Base-by-base conservation (phyloP, 78 protist species). In the Dictyostelium purpureum region DNA sequence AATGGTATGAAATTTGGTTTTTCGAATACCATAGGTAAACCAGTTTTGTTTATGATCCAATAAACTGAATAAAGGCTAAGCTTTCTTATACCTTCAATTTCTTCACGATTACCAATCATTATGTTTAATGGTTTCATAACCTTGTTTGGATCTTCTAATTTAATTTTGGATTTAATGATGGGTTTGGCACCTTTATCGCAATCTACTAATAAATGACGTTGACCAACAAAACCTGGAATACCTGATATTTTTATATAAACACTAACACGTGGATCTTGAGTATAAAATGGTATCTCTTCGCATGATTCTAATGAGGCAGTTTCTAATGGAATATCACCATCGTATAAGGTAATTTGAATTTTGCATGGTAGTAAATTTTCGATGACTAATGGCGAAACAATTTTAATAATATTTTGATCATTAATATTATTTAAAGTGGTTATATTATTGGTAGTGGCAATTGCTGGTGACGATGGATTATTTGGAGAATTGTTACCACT, bases 331-430 rank as follows among this genome's bases (percentile, higher is more conserved):
- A 26, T n/a, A 40, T 35, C 35, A 57, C 69, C 37, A 6, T 57
- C 69, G 2, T 52, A 57, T 14, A 75, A 49, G 6, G 52, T 33
- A 11, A 85, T 2, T 0, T 35, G 43, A 3, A 85, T 38, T 19
- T 79, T 40, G 33, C 92, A 85, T 33, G 92, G 92, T 35, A 85
- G 35, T 10, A 85, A 37, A 74, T 85, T 73, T 45, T 85, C 92
- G 43, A 85, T 61, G 9, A 73, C 21, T 0, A 85, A 26, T 28
- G 92, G 92, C 33, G 92, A 79, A n/a, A 85, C 19, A 12, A 85
- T 37, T 69, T 69, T 35, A 69, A 69, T 69, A 42, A 69, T 69
- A 40, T 42, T 69, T 69, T 69, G 76, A 4, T 42, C 42, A 40
- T 69, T 38, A 38, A 35, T 21, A 69, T 69, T 69, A 40, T 35